These are phyloP conservation scores for Isabelozyma heimii DNA, from an alignment of 805 yeast species.

Conservation along the genomic window DNA sequence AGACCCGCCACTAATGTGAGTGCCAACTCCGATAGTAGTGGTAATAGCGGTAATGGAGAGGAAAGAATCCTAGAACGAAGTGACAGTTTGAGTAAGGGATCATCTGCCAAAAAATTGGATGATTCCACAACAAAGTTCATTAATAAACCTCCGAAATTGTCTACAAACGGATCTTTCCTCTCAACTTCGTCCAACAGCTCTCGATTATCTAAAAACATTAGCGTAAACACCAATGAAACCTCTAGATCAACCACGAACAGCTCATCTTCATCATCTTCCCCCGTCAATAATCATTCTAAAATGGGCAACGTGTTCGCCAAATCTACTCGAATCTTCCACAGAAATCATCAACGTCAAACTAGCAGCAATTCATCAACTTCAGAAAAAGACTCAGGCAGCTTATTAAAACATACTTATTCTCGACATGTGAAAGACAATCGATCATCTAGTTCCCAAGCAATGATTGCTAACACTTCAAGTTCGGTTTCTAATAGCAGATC, in stretches of 20 bases:
- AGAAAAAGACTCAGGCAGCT: slow-evolving; percentile 2
- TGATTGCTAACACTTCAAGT: not conserved
- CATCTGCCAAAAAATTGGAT: not conserved
- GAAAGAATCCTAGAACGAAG: not conserved
- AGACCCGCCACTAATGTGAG: not conserved
- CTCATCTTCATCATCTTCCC: not conserved
- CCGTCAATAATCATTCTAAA: slow-evolving; percentile 2
- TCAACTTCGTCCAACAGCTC: not conserved
- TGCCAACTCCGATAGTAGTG: not conserved
- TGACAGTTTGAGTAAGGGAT: not conserved
- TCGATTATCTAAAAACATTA: not conserved
- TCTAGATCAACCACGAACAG: not conserved
- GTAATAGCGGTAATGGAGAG: not conserved
- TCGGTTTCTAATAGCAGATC: not conserved
- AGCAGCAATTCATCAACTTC: slow-evolving; percentile 6
- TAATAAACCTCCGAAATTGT: not conserved
- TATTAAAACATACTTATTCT: slow-evolving; percentile 26
- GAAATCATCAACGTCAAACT: slow-evolving; percentile 11
- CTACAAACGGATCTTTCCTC: not conserved
- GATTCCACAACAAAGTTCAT: not conserved
- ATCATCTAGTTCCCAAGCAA: slow-evolving; percentile 13
- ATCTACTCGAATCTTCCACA: slow-evolving; percentile 25
- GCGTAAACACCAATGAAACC: not conserved
- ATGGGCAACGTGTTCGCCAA: slow-evolving; percentile 24
- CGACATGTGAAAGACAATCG: slow-evolving; percentile 31